Evolutionary conservation across 345 rosid species (phyloP).

Genomic region (Excoecaria agallocha): DNA sequence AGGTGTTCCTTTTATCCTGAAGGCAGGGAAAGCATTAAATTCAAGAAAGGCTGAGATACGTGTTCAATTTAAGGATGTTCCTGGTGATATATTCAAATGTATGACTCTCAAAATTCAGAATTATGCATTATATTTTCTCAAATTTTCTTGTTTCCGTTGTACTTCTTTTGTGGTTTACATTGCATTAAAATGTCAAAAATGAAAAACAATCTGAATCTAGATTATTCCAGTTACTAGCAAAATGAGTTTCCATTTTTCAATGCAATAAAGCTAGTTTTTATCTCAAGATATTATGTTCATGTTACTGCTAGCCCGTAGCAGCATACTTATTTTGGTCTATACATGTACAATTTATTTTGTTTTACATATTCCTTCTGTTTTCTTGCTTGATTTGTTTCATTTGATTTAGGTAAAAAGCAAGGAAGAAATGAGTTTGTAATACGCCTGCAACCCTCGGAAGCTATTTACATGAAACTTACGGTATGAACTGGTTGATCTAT

Average conservation of each 20-base stretch:
- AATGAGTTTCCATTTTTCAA: not conserved
- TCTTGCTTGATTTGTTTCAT: conserved; percentile 13
- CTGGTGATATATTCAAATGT: conserved; percentile 96
- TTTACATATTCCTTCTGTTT: not conserved
- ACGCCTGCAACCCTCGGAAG: conserved; percentile 95
- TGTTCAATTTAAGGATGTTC: conserved; percentile 96
- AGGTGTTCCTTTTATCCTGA: conserved; percentile 95
- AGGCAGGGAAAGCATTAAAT: conserved; percentile 96
- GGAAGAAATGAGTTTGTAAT: conserved; percentile 98
- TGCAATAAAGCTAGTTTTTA: not conserved
- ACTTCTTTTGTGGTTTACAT: conserved; percentile 5
- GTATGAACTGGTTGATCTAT: conserved; percentile 32
- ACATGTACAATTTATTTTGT: not conserved
- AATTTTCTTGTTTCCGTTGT: not conserved
- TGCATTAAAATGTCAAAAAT: conserved; percentile 9
- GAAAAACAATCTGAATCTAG: not conserved
- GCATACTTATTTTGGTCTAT: not conserved
- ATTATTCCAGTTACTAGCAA: not conserved
- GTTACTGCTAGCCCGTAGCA: not conserved
- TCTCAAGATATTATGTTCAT: not conserved
- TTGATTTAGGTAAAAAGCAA: conserved; percentile 67
- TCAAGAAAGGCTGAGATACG: conserved; percentile 99
- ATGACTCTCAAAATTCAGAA: conserved; percentile 19
- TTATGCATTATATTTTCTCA: conserved; percentile 6
- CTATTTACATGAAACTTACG: conserved; percentile 97